Evolutionary conservation across 2,329 filamentous ascomycete genomes (phyloP).

Genomic region (Orbilia blumenaviensis): DNA sequence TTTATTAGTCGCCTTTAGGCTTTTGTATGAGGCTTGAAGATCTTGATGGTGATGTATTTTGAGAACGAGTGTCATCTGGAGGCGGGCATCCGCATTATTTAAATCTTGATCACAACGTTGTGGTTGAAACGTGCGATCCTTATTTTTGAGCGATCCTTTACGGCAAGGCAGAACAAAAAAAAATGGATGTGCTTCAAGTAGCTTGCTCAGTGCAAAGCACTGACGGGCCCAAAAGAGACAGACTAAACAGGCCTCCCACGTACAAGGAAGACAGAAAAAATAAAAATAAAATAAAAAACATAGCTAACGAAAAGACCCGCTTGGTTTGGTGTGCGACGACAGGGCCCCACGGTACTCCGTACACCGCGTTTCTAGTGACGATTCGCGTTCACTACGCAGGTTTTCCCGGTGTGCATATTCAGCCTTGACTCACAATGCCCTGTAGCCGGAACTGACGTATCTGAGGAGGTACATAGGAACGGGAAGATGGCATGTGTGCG

Average conservation of each 20-base stretch:
- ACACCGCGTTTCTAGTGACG: slow-evolving; percentile 52
- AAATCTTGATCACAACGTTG: slow-evolving; percentile 46
- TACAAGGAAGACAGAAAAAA: neutral
- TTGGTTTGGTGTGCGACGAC: slow-evolving; percentile 34
- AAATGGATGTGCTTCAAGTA: slow-evolving; percentile 36
- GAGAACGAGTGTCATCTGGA: slow-evolving; percentile 48
- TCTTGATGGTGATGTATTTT: slow-evolving; percentile 38
- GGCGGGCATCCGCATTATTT: slow-evolving; percentile 49
- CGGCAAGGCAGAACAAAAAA: slow-evolving; percentile 53
- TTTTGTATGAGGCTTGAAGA: slow-evolving; percentile 36
- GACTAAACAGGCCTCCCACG: slow-evolving; percentile 46
- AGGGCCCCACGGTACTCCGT: slow-evolving; percentile 20
- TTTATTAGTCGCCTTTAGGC: slow-evolving; percentile 28
- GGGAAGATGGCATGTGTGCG: slow-evolving; percentile 45
- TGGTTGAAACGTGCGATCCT: slow-evolving; percentile 47
- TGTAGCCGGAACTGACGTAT: slow-evolving; percentile 49
- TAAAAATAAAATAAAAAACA: slow-evolving; percentile 12
- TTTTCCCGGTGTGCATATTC: slow-evolving; percentile 44
- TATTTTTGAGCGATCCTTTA: slow-evolving; percentile 50
- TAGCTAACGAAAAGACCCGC: slow-evolving; percentile 25
- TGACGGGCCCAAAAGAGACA: slow-evolving; percentile 18
- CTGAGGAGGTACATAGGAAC: slow-evolving; percentile 12
- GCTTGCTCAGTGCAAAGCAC: slow-evolving; percentile 34
- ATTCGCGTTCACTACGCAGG: slow-evolving; percentile 50
- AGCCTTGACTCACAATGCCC: slow-evolving; percentile 50